Base-by-base conservation (phyloP, 177 flowering plant genomes). In the Vitis hybrid region DNA sequence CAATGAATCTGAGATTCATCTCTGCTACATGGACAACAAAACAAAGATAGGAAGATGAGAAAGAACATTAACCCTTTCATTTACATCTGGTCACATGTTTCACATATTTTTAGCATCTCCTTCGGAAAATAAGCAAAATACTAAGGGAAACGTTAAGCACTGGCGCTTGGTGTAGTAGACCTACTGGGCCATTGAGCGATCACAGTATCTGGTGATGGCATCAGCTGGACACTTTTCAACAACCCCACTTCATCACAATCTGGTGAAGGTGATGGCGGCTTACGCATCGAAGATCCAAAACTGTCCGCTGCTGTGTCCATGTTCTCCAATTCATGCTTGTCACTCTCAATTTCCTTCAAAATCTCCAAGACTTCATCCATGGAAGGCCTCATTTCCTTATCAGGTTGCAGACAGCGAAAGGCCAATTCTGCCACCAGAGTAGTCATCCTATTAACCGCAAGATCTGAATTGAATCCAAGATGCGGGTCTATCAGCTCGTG, bases 381-480 rank as follows among this genome's bases (percentile, higher is more conserved):
- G 7, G 83, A 32, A 9, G 97, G 97, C 72, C 97, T 85, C 79
- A 73, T 49, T 4, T 88, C 93, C 64, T 73, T 85, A 9, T 89
- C 90, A 63, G 73, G 80, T 54, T 85, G 90, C 86, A 92, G 67
- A 63, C 94, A 92, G 69, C 71, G 79, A 66, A 86, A 91, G 14
- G 93, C 91, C 80, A 92, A 64, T 76, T 88, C 90, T 3, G 94
- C 94, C 55, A 92, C 94, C 19, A 60, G 52, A 27, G 80, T 86
- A 19, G 75, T 78, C 88, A 76, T 83, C 78, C 70, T 80, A 66
- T 67, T 79, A n/a, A 84, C 81, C 27, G 54, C 67, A 6, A 14
- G 40, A 73, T 92, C 84, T 2, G 89, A 64, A 2, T 82, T 66
- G 24, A 72, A 87, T 52, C 90, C 90, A 52, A 92, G 82, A 46